These are phyloP conservation scores for Coemansia sp. DNA, from an alignment of 192 early-diverging fungal genomes.

Conservation along the genomic window DNA sequence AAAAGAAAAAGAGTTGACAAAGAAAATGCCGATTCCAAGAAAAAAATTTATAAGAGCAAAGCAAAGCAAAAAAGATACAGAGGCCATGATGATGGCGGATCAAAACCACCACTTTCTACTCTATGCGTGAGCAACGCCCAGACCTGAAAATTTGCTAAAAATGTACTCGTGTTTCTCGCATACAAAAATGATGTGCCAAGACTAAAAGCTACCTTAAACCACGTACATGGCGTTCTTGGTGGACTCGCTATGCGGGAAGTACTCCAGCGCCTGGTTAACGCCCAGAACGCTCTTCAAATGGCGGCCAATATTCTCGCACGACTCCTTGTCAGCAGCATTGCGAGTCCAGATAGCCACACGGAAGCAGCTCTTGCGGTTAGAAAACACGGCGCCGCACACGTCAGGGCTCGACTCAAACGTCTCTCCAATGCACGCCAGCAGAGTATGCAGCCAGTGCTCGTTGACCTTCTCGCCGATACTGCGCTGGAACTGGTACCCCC, in stretches of 20 bases:
- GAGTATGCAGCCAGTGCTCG: constrained; percentile 81
- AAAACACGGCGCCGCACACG: constrained; percentile 87
- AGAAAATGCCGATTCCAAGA: not conserved
- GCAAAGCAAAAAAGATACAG: not conserved
- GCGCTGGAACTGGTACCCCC: constrained; percentile 75
- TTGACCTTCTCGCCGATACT: constrained; percentile 77
- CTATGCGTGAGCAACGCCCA: not conserved
- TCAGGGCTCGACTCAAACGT: constrained; percentile 75
- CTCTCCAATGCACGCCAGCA: constrained; percentile 90
- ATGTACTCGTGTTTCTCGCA: constrained; percentile 2
- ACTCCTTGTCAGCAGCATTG: constrained; percentile 38
- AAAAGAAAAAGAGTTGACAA: not conserved
- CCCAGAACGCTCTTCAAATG: constrained; percentile 61
- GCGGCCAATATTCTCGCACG: constrained; percentile 54
- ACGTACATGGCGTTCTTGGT: constrained; percentile 40
- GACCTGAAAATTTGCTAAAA: not conserved
- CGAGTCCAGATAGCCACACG: constrained; percentile 87
- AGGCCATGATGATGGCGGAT: not conserved
- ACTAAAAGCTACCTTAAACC: constrained; percentile 13
- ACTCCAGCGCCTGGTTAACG: constrained; percentile 57
- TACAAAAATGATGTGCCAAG: not conserved
- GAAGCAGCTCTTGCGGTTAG: constrained; percentile 80
- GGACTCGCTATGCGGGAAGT: constrained; percentile 59
- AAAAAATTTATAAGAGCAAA: not conserved
- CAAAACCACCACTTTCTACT: not conserved